A percentile compares a stretch with the other conserved stretches of the same genome.
These are phyloP conservation scores for Aspergillus brunneoviolaceus DNA, from an alignment of 2,329 filamentous ascomycete species.

Conservation along the genomic window DNA sequence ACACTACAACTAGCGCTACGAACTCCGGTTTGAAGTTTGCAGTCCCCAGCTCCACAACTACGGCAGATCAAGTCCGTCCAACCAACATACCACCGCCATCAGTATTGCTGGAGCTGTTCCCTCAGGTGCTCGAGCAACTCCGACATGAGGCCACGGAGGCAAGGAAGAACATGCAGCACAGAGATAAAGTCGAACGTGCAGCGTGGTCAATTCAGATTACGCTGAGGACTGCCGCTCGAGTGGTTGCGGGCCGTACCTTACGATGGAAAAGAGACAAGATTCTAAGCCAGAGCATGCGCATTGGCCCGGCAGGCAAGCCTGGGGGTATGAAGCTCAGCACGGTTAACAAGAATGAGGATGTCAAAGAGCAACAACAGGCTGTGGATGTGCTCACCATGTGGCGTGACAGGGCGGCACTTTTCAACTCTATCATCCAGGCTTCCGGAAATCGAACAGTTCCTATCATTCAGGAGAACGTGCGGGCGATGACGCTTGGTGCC, in stretches of 20 bases:
- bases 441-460: conserved; percentile 55
- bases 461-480: conserved; percentile 68
- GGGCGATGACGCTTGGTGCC: conserved; percentile 62
- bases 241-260: conserved; percentile 79
- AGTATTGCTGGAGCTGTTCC: conserved; percentile 74
- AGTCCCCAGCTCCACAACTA: background rate
- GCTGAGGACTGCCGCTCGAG: conserved; percentile 65
- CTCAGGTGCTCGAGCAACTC: conserved; percentile 66
- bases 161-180: conserved; percentile 57
- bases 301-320: conserved; percentile 69
- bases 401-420: conserved; percentile 71
- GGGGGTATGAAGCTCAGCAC: conserved; percentile 90
- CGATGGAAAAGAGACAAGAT: conserved; percentile 90
- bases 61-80: conserved; percentile 55
- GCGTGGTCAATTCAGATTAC: conserved; percentile 29
- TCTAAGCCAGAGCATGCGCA: conserved; percentile 83
- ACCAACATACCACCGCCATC: conserved; percentile 88
- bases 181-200: conserved; percentile 17
- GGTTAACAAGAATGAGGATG: conserved; percentile 77
- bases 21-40: background rate
- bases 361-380: conserved; percentile 80
- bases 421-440: conserved; percentile 61
- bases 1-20: background rate
- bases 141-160: conserved; percentile 65
- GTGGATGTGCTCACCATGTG: conserved; percentile 73